phyloP scores from a whole-genome alignment of 2,329 filamentous ascomycete genomes.

The Fragosphaeria purpurea region DNA sequence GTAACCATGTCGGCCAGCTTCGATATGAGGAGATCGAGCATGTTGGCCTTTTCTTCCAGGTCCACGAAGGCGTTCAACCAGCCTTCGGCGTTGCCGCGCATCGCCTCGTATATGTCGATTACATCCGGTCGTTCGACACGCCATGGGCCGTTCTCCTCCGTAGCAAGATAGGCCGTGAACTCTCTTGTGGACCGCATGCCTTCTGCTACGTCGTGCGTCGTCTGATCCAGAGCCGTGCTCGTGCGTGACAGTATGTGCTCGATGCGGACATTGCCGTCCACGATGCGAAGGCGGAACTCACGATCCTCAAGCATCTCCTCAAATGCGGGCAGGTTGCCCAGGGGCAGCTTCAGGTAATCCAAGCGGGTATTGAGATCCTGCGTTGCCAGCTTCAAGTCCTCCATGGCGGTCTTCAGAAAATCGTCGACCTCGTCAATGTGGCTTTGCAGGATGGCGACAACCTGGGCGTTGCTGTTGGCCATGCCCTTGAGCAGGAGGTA shows the following conservation, averaged over 20 bases:
- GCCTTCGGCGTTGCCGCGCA: slow-evolving; percentile 86
- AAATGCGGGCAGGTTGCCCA: slow-evolving; percentile 74
- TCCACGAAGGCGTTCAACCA: slow-evolving; percentile 76
- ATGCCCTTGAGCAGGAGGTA: slow-evolving; percentile 76
- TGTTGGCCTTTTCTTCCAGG: slow-evolving; percentile 61
- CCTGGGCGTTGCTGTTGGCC: slow-evolving; percentile 80
- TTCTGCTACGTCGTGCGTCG: slow-evolving; percentile 67
- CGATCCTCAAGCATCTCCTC: slow-evolving; percentile 81
- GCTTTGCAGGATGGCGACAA: slow-evolving; percentile 77
- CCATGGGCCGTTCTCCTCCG: slow-evolving; percentile 52
- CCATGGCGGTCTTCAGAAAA: slow-evolving; percentile 75
- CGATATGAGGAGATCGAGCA: slow-evolving; percentile 58
- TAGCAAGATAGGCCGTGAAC: slow-evolving; percentile 64
- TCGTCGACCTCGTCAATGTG: slow-evolving; percentile 93
- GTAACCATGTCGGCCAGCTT: slow-evolving; percentile 67
- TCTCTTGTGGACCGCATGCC: slow-evolving; percentile 67
- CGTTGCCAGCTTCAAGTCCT: slow-evolving; percentile 71
- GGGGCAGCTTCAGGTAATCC: slow-evolving; percentile 68
- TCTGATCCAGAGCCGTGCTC: slow-evolving; percentile 62
- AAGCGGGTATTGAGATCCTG: slow-evolving; percentile 73
- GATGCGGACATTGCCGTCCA: slow-evolving; percentile 82
- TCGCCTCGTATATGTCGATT: slow-evolving; percentile 70
- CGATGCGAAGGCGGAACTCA: slow-evolving; percentile 68
- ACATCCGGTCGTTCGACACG: slow-evolving; percentile 49
- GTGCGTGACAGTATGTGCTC: slow-evolving; percentile 82